These are phyloP conservation scores for Eimeria mitis DNA, from an alignment of 169 alveolate species.

Conservation along the genomic window DNA sequence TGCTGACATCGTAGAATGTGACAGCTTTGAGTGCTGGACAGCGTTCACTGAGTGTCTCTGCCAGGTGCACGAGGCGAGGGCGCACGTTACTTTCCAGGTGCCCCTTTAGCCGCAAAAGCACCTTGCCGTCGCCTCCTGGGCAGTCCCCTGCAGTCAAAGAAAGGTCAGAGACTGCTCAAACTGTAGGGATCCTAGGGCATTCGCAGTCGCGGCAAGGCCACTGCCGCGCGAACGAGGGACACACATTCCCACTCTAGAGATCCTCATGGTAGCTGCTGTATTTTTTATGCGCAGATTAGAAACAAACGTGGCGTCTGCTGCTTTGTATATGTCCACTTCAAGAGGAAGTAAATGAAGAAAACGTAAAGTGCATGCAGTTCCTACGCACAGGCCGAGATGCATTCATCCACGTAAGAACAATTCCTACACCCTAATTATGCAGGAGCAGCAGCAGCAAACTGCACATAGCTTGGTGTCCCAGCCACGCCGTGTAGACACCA, in stretches of 20 bases:
- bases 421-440: not conserved
- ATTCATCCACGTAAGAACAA: not conserved
- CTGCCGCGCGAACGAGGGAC: not conserved
- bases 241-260: not conserved
- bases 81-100: conserved; percentile 21
- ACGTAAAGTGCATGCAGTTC: not conserved
- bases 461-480: not conserved
- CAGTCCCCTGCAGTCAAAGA: conserved; percentile 13
- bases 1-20: conserved; percentile 41
- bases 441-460: not conserved
- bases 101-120: conserved; percentile 55
- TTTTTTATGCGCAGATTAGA: not conserved
- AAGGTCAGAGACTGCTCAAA: not conserved
- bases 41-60: not conserved
- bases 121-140: not conserved
- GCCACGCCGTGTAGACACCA: not conserved
- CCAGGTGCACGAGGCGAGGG: conserved; percentile 12
- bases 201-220: not conserved
- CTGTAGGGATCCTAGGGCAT: not conserved
- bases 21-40: conserved; percentile 49
- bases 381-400: not conserved
- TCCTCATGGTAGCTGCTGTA: not conserved
- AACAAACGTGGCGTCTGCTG: not conserved
- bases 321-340: not conserved
- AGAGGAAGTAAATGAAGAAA: not conserved